Conservation (phyloP, 306 rosid species). For the Ormosia semicastrata region DNA sequence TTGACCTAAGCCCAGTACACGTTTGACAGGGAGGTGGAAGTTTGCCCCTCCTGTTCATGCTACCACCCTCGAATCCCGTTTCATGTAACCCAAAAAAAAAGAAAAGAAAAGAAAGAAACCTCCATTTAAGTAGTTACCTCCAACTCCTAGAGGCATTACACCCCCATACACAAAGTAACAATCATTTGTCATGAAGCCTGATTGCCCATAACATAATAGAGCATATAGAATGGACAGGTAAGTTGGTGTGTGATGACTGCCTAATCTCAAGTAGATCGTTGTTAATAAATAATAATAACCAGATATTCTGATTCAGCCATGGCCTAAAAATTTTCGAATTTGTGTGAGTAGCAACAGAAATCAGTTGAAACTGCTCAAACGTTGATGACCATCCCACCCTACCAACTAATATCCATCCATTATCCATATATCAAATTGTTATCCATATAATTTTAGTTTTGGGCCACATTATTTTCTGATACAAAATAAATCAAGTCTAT, state of each 20-base stretch:
- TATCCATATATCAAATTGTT: not conserved
- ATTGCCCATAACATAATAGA: not conserved
- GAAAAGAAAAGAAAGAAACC: no score
- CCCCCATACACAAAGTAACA: not conserved
- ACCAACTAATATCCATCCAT: not conserved
- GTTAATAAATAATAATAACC: not conserved
- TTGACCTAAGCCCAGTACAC: no score
- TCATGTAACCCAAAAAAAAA: no score
- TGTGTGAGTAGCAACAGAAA: not conserved
- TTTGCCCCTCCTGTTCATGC: no score
- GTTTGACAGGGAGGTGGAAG: no score
- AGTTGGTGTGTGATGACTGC: not conserved
- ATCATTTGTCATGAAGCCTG: not conserved
- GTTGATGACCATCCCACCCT: not conserved
- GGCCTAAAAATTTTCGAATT: not conserved
- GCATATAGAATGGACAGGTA: not conserved
- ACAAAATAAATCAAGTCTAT: conserved; percentile 12
- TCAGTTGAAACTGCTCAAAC: not conserved
- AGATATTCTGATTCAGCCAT: not conserved
- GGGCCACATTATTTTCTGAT: not conserved
- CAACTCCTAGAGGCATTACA: not conserved
- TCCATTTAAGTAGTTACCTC: not conserved
- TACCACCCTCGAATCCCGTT: no score
- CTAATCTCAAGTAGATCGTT: not conserved
- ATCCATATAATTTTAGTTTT: not conserved